Evolutionary conservation across 495 filamentous ascomycete genomes (phyloP).

Genomic region (Xylaria curta): DNA sequence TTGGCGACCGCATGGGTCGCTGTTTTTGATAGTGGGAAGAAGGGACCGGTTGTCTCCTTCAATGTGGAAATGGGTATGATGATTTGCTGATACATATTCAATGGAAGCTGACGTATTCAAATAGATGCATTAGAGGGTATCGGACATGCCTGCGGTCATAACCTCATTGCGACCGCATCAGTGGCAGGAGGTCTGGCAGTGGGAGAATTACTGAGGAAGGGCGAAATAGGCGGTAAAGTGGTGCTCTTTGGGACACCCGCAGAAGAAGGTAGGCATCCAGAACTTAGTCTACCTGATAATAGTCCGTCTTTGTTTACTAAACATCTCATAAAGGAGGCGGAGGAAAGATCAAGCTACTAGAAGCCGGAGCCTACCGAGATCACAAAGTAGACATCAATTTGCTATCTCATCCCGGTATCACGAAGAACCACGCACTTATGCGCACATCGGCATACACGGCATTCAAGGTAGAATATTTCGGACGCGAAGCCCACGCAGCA

Average conservation of each 20-base stretch:
- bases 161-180: conserved; percentile 70
- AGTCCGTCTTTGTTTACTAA: conserved; percentile 16
- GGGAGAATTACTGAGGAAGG: conserved; percentile 53
- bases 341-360: conserved; percentile 69
- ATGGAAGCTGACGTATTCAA: conserved; percentile 20
- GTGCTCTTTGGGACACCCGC: conserved; percentile 73
- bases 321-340: conserved; percentile 54
- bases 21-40: conserved; percentile 54
- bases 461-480: conserved; percentile 59
- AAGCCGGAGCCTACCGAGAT: conserved; percentile 66
- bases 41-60: conserved; percentile 60
- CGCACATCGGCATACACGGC: conserved; percentile 56
- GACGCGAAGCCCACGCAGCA: conserved; percentile 61
- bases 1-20: conserved; percentile 64
- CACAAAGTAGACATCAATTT: conserved; percentile 66
- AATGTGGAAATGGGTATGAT: conserved; percentile 63
- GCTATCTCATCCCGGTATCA: conserved; percentile 64
- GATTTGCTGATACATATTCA: neutral
- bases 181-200: conserved; percentile 66
- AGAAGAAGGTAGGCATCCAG: conserved; percentile 59
- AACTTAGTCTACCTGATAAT: neutral
- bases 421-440: conserved; percentile 49
- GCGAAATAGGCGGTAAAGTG: conserved; percentile 60
- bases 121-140: conserved; percentile 63
- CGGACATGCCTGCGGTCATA: conserved; percentile 74